Conservation (phyloP, 495 filamentous ascomycete genomes). For the Glonium stellatum region DNA sequence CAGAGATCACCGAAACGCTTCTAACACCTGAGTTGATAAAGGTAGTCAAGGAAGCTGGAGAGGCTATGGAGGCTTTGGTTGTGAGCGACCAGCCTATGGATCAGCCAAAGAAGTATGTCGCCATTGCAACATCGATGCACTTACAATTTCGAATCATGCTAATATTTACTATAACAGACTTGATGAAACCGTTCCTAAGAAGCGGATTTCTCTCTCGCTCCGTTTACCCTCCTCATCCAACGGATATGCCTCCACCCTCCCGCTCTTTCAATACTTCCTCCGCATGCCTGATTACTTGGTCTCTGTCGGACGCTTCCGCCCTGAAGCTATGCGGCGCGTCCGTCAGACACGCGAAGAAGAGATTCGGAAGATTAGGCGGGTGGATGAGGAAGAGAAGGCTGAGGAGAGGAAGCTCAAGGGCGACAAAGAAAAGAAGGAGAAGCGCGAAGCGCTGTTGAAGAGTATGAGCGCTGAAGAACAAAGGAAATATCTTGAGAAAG, state of each 20-base stretch:
- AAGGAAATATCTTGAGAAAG: slow-evolving; percentile 88
- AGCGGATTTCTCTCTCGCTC: slow-evolving; percentile 74
- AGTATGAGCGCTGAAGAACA: slow-evolving; percentile 86
- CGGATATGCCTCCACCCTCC: slow-evolving; percentile 59
- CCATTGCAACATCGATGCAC: background rate
- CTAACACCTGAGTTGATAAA: slow-evolving; percentile 77
- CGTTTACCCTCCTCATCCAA: slow-evolving; percentile 57
- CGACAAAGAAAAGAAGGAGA: slow-evolving; percentile 85
- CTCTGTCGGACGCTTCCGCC: slow-evolving; percentile 70
- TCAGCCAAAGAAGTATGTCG: slow-evolving; percentile 73
- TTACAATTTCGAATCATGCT: background rate
- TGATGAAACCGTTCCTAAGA: slow-evolving; percentile 75
- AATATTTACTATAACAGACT: slow-evolving; percentile 47
- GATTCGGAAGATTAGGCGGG: slow-evolving; percentile 68
- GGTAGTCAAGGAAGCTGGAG: slow-evolving; percentile 72
- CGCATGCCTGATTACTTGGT: slow-evolving; percentile 78
- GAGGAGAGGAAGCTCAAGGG: slow-evolving; percentile 73
- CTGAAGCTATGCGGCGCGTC: slow-evolving; percentile 82
- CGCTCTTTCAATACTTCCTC: slow-evolving; percentile 76
- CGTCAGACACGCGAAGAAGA: slow-evolving; percentile 73
- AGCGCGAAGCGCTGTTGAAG: slow-evolving; percentile 77
- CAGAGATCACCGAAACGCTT: slow-evolving; percentile 84
- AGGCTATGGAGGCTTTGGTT: slow-evolving; percentile 79
- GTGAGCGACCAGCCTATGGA: slow-evolving; percentile 86
- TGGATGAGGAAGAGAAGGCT: slow-evolving; percentile 84